Base-by-base conservation (phyloP, 129 eudicot genomes). In the Kitagawia praeruptora region DNA sequence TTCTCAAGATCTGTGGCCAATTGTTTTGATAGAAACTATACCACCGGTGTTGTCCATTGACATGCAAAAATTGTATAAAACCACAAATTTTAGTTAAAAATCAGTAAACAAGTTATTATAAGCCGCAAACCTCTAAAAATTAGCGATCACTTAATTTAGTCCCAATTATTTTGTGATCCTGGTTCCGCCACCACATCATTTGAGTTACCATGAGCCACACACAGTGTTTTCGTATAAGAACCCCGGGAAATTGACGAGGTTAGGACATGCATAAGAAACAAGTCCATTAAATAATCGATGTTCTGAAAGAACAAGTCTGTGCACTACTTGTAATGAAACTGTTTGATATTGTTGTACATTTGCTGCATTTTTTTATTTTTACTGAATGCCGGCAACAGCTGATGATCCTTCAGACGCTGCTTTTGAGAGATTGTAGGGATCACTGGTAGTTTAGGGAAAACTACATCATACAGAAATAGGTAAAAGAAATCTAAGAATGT, bases 331-430 rank as follows among this genome's bases (percentile, higher is more conserved):
- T 27, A 7, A 46, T 28, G 27, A 44, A n/a, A 73, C 31, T 21
- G 27, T 23, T 58, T 58, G 34, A 3, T 23, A 58, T 58, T 6
- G 0, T 34, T 34, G n/a, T 4, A 3, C n/a, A 58, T 34, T n/a
- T n/a, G 11, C 8, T 58, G 27, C n/a, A 34, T 34, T 34, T 6
- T 21, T 23, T 58, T 42, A 42, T 27, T 51, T 58, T 58, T n/a
- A 34, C 37, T 58, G 34, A 79, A 90, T 86, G 41, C 92, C 96
- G 34, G 89, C 93, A 64, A 90, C 98, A 15, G 93, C 90, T 77
- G 80, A 77, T 14, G 96, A 90, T 21, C 98, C 96, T 86, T 93
- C 27, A 2, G 37, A 34, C 37, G 37, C 37, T 34, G 37, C 37
- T 34, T 90, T 90, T 45, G 80, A 54, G 25, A 89, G 90, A 69